Percentiles rank a stretch among this genome's conserved stretches.
Conservation (phyloP, 148 eudicot species). For the Rhododendron griersonianum region DNA sequence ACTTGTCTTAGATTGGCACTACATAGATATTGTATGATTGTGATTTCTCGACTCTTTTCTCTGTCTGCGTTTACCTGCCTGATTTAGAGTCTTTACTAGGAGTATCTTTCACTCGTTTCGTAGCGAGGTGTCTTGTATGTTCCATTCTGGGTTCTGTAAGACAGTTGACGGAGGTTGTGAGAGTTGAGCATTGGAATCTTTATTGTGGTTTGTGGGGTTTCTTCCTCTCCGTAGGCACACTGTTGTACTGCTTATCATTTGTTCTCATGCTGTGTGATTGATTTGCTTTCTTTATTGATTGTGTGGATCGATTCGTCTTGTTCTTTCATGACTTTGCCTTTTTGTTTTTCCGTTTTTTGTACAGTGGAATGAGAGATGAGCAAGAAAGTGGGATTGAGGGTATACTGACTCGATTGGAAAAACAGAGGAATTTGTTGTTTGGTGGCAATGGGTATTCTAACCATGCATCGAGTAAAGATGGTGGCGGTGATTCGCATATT, state of each 20-base stretch:
- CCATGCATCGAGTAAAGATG: slow-evolving; percentile 12
- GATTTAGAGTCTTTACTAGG: not conserved
- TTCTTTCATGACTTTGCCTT: not conserved
- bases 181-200: not conserved
- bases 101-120: too few relatives aligned
- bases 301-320: not conserved
- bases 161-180: not conserved
- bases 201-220: not conserved
- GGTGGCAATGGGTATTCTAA: slow-evolving; percentile 32
- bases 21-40: not conserved
- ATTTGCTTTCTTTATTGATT: not conserved
- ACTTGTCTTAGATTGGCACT: not conserved
- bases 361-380: slow-evolving; percentile 39
- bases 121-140: not conserved
- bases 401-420: slow-evolving; percentile 66
- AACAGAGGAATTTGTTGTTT: slow-evolving; percentile 48
- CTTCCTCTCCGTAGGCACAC: not conserved
- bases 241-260: not conserved
- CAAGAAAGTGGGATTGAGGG: slow-evolving; percentile 61
- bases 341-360: not conserved
- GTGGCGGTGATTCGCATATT: slow-evolving; percentile 10
- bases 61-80: not conserved
- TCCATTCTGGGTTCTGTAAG: not conserved
- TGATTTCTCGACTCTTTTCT: not conserved
- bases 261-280: not conserved